Evolutionary conservation across 2,329 filamentous ascomycete genomes (phyloP).

Genomic region (Verticillium longisporum): DNA sequence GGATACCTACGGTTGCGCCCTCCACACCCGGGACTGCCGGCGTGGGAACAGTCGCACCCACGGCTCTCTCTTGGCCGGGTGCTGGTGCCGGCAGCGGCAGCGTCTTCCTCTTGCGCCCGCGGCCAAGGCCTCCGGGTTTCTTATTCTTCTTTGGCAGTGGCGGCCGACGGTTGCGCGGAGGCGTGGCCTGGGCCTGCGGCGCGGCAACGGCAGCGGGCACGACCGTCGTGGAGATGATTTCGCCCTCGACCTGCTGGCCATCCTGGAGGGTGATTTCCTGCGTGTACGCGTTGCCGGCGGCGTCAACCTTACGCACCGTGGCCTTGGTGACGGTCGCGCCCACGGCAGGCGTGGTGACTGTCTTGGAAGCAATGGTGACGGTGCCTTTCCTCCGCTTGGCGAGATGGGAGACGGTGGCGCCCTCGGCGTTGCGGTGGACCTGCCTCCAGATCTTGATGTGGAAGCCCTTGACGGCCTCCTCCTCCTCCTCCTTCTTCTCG

Average conservation of each 20-base stretch:
- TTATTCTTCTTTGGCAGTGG: conserved; percentile 77
- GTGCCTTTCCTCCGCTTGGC: conserved; percentile 57
- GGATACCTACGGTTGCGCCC: conserved; percentile 9
- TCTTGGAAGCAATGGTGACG: conserved; percentile 48
- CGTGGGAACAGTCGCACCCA: conserved; percentile 17
- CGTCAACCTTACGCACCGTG: conserved; percentile 72
- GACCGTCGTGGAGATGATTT: conserved; percentile 61
- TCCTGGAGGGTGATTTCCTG: conserved; percentile 78
- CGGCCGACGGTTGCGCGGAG: conserved; percentile 53
- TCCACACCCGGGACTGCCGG: conserved; percentile 5
- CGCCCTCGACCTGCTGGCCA: conserved; percentile 73
- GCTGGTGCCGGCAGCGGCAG: conserved; percentile 29
- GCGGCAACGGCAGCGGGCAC: conserved; percentile 51
- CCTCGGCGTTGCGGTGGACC: conserved; percentile 51
- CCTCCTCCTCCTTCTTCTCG: conserved; percentile 61
- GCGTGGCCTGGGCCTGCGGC: conserved; percentile 34
- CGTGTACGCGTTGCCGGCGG: conserved; percentile 72
- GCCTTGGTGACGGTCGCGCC: conserved; percentile 65
- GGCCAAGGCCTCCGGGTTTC: conserved; percentile 54
- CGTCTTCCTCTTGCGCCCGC: conserved; percentile 75
- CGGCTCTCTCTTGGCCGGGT: conserved; percentile 26
- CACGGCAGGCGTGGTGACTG: conserved; percentile 31
- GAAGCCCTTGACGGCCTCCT: conserved; percentile 46
- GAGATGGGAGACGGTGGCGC: conserved; percentile 42
- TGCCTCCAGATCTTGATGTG: conserved; percentile 56